Conservation (phyloP, 495 filamentous ascomycete genomes). For the Hypoxylon lienhwacheense region DNA sequence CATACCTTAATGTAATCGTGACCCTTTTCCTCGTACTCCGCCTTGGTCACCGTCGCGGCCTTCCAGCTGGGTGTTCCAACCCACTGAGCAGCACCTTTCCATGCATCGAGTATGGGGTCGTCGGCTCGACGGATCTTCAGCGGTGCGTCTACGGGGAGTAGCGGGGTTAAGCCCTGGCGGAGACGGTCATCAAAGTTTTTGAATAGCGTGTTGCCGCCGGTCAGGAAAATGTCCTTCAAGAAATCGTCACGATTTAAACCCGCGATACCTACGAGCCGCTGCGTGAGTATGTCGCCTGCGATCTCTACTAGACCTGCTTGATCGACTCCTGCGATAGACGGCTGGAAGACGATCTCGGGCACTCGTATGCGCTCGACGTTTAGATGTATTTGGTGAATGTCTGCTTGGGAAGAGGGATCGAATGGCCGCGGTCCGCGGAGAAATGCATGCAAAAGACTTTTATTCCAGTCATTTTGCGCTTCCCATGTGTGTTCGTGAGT, state of each 20-base stretch:
- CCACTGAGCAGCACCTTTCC: slow-evolving; percentile 91
- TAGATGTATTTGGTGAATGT: slow-evolving; percentile 86
- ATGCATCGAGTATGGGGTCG: slow-evolving; percentile 81
- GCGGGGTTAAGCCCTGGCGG: slow-evolving; percentile 66
- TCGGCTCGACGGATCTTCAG: slow-evolving; percentile 68
- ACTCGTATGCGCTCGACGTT: slow-evolving; percentile 97
- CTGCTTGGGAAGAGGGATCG: slow-evolving; percentile 74
- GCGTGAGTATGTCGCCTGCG: slow-evolving; percentile 77
- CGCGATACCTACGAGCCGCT: slow-evolving; percentile 63
- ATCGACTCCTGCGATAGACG: slow-evolving; percentile 87
- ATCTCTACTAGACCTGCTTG: slow-evolving; percentile 93
- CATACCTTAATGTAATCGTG: slow-evolving; percentile 82
- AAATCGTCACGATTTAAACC: slow-evolving; percentile 62
- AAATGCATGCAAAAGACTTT: slow-evolving; percentile 86
- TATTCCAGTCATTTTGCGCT: slow-evolving; percentile 92
- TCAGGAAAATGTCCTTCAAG: slow-evolving; percentile 86
- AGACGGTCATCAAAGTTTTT: slow-evolving; percentile 83
- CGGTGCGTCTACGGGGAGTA: slow-evolving; percentile 67
- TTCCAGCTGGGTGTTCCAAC: slow-evolving; percentile 53
- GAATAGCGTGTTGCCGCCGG: slow-evolving; percentile 90
- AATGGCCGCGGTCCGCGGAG: slow-evolving; percentile 83
- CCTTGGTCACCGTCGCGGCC: slow-evolving; percentile 59
- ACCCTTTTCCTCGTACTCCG: slow-evolving; percentile 84
- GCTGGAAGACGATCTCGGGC: slow-evolving; percentile 93
- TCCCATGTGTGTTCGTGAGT: slow-evolving; percentile 88